phyloP scores from a whole-genome alignment of 768 basidiomycete genomes.

The Tulasnella sp. region DNA sequence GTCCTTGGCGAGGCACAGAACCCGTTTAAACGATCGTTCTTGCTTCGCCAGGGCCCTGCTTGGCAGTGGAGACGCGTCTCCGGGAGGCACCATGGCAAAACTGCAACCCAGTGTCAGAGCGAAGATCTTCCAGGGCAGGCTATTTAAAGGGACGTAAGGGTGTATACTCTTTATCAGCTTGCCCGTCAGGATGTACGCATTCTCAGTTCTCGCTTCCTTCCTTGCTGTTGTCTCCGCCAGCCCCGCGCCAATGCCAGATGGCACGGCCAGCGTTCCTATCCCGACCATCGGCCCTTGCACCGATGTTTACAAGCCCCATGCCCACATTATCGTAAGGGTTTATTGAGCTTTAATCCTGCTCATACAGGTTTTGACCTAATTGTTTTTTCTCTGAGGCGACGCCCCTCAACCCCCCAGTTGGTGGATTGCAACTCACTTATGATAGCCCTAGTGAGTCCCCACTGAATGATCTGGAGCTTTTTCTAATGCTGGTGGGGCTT shows the following conservation, averaged over 20 bases:
- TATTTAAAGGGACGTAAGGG: background rate
- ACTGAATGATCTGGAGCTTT: background rate
- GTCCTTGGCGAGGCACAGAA: no score
- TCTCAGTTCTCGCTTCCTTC: no score
- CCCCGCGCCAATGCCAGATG: background rate
- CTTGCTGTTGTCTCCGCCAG: background rate
- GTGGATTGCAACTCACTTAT: background rate
- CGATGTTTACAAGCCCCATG: background rate
- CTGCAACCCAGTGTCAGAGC: no score
- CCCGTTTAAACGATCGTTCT: no score
- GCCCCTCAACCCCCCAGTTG: background rate
- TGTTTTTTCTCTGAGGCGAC: background rate
- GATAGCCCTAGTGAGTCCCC: background rate
- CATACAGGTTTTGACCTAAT: background rate
- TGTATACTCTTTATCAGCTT: background rate
- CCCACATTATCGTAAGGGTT: background rate
- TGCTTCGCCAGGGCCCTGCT: no score
- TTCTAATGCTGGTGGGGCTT: background rate
- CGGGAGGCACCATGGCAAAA: no score
- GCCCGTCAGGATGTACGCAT: background rate
- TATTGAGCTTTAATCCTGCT: background rate
- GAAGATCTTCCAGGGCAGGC: no score
- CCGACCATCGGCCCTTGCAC: slow-evolving; percentile 4
- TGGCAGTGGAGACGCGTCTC: no score
- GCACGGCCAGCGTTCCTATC: background rate